phyloP scores from a whole-genome alignment of 177 flowering plant genomes.

The Tripterygium wilfordii region DNA sequence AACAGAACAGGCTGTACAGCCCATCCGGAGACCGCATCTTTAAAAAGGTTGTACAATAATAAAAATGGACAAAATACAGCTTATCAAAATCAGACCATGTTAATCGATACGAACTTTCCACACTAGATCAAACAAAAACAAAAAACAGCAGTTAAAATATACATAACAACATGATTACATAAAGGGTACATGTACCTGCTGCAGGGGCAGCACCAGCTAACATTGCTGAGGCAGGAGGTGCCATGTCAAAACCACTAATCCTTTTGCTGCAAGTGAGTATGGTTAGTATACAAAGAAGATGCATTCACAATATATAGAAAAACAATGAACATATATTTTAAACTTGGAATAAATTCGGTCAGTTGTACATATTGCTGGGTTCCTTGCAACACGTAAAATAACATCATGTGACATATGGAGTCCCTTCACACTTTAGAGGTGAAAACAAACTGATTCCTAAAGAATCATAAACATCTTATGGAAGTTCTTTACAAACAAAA shows the following conservation, averaged over 20 bases:
- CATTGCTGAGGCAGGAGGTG: constrained; percentile 83
- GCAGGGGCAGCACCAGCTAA: constrained; percentile 49
- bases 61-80: constrained; percentile 27
- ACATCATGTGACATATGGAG: too few species aligned
- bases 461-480: too few species aligned
- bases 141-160: constrained; percentile 26
- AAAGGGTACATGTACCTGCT: constrained; percentile 41
- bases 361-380: too few species aligned
- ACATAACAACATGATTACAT: constrained; percentile 2
- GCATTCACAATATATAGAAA: too few species aligned
- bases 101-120: constrained; percentile 58
- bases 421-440: too few species aligned
- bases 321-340: too few species aligned
- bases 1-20: constrained; percentile 18
- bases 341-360: too few species aligned
- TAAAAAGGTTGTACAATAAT: constrained; percentile 13
- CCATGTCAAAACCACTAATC: constrained; percentile 93
- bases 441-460: too few species aligned
- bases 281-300: background rate
- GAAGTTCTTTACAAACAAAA: too few species aligned
- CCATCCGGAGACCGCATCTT: constrained; percentile 17
- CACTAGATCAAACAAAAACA: constrained; percentile 41
- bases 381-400: too few species aligned
- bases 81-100: constrained; percentile 75
- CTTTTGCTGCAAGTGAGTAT: constrained; percentile 61